These are phyloP conservation scores for Lichtheimia ramosa DNA, from an alignment of 371 early-diverging fungal genomes.

Conservation along the genomic window DNA sequence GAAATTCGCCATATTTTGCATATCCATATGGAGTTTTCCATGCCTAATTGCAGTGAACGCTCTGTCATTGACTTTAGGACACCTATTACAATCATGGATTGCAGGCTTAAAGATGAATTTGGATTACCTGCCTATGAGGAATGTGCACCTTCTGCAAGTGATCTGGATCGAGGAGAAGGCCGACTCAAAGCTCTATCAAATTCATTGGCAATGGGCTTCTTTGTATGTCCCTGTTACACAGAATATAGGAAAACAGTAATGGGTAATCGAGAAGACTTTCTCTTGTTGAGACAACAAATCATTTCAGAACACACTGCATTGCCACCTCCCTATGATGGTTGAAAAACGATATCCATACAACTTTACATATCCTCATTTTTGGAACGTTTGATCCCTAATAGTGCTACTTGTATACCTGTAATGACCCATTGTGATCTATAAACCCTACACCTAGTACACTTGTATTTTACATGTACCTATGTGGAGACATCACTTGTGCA, in stretches of 20 bases:
- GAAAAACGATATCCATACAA: too few relatives aligned
- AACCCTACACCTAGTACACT: too few relatives aligned
- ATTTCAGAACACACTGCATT: too few relatives aligned
- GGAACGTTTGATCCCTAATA: too few relatives aligned
- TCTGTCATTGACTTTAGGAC: slow-evolving; percentile 32
- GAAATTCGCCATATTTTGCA: slow-evolving; percentile 37
- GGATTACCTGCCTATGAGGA: slow-evolving; percentile 45
- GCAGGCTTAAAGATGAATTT: slow-evolving; percentile 40
- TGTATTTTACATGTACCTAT: too few relatives aligned
- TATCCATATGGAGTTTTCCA: slow-evolving; percentile 37
- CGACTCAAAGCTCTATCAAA: slow-evolving; percentile 7
- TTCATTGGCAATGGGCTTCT: slow-evolving; percentile 29
- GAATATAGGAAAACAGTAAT: slow-evolving; percentile 38
- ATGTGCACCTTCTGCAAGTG: slow-evolving; percentile 17
- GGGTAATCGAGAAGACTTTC: slow-evolving; percentile 18
- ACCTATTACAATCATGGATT: slow-evolving; percentile 49
- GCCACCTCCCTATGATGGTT: too few relatives aligned
- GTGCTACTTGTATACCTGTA: too few relatives aligned
- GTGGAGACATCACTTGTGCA: too few relatives aligned
- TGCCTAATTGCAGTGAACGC: slow-evolving; percentile 13
- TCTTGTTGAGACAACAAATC: too few relatives aligned
- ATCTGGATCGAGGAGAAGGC: slow-evolving; percentile 21
- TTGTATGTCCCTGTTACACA: slow-evolving; percentile 43
- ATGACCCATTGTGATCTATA: too few relatives aligned
- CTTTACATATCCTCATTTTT: too few relatives aligned